Base-by-base conservation (phyloP, 805 yeast species). In the Yarrowia sp. region DNA sequence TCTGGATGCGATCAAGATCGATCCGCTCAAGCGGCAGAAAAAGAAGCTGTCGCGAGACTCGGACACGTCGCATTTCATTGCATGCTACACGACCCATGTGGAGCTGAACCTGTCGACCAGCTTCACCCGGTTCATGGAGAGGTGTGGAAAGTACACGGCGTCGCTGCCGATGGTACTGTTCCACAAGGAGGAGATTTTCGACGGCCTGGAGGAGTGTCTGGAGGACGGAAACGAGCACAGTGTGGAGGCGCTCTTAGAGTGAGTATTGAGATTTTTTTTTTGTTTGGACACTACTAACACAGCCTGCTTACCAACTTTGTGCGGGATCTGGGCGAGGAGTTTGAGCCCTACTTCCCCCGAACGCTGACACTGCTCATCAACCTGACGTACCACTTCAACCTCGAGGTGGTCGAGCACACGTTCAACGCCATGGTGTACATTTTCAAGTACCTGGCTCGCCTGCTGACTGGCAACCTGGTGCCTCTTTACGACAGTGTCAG, bases 311-410 rank as follows among this genome's bases (percentile, higher is more conserved):
- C 96, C 0, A 96, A 91, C 69, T 87, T 94, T 68, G 85, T 91
- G 39, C 97, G 90, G 68, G 99, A 93, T 76, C 76, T 93, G 65
- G 97, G 97, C 9, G 86, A 93, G 2, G 98, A 93, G 67, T 94
- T 92, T 69, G 80, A 90, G 77, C 82, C 81, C 8, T 90, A 77
- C 69, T 91, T 90, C 69, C 75, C 75, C 1, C 71, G 74, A 24
- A 74, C 90, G 0, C 73, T 93, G 49, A 66, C 69, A 0, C 67
- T 81, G 22, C 77, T 92, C 41, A 80, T 80, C 4, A 71, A 75
- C 0, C 70, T 89, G 59, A 78, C 88, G 7, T 64, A 74, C 9
- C 68, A 69, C 27, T 83, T 82, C 64, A 76, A 79, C 63, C 72
- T 64, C 14, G 55, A 46, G 0, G 61, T 78, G 19, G 80, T 84